These are phyloP conservation scores for Sphaerobolus stellatus DNA, from an alignment of 1,284 basidiomycete genomes.

Conservation along the genomic window DNA sequence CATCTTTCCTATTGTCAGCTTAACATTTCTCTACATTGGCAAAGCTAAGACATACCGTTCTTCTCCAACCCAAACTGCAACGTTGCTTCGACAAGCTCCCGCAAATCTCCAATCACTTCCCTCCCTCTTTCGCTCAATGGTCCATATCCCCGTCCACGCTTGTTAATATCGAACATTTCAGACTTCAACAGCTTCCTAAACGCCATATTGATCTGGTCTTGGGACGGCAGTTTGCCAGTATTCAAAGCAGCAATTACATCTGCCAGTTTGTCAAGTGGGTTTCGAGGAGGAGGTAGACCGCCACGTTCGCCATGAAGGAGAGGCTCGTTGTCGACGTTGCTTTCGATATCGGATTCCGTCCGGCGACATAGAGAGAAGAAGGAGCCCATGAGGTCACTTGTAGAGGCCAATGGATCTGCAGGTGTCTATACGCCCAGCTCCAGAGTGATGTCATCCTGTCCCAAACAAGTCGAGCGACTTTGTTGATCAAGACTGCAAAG, in stretches of 20 bases:
- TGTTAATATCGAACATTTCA: conserved; percentile 31
- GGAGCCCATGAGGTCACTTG: too few relatives aligned
- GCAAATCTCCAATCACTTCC: conserved; percentile 34
- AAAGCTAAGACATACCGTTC: conserved; percentile 39
- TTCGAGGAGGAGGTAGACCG: neutral
- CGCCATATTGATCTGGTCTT: conserved; percentile 41
- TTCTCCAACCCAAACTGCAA: conserved; percentile 47
- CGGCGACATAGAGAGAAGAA: too few relatives aligned
- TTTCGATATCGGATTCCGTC: too few relatives aligned
- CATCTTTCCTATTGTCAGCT: conserved; percentile 31
- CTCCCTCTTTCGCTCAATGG: conserved; percentile 34
- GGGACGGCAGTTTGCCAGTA: conserved; percentile 49
- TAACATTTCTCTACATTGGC: neutral
- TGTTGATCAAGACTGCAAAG: too few relatives aligned
- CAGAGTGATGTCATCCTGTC: too few relatives aligned
- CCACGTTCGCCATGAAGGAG: too few relatives aligned
- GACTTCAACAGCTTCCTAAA: conserved; percentile 36
- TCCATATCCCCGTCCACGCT: conserved; percentile 15
- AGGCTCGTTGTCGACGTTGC: too few relatives aligned
- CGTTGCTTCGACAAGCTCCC: conserved; percentile 37
- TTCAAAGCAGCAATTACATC: conserved; percentile 44
- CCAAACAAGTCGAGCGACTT: too few relatives aligned
- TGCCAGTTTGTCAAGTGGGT: conserved; percentile 36
- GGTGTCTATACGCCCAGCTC: too few relatives aligned
- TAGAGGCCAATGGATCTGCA: too few relatives aligned